Evolutionary conservation across 805 yeast genomes (phyloP), one percentile per base, ranked within the genome.

Genomic region (Saccharomycopsis sp.): DNA sequence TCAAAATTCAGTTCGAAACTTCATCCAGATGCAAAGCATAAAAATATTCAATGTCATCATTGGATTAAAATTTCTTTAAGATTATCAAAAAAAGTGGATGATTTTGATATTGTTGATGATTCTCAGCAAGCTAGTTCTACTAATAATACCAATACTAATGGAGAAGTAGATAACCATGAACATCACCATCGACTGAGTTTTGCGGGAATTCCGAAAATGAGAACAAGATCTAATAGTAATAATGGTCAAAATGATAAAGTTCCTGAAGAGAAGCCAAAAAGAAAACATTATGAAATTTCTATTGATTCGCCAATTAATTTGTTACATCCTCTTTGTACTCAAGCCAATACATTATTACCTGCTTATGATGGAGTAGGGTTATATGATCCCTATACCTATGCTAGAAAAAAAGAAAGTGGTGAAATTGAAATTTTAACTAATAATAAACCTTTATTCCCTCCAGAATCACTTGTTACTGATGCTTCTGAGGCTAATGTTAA

Each of bases 261-360:
- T 19, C 9, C 21, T 31, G 28, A 23, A 8, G 34, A 13, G 8
- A 52, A 39, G 55, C 59, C 19, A 46, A 50, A 20, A 42, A 66
- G 94, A 34, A 92, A 88, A 56, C 96, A 87, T 55, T 92, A 82
- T 56, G 99, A 92, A 62, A 83, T 92, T 34, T 78, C 86, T 44
- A 89, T 92, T 42, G 99, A 92, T 59, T 84, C 96, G 2, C 98
- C 98, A 3, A 77, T 92, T 45, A 94, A 83, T 52, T 67, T 92
- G 3, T 62, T 88, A 37, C 77, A 88, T 36, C 75, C 79, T 5
- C 61, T 73, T 36, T 85, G 95, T 47, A 81, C 85, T 1, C 94
- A 81, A 59, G 83, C 83, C 4, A 81, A 82, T 51, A 82, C 89
- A 1, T 57, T 82, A 29, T 60, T 83, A 33, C 94, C 94, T 3